phyloP scores from a whole-genome alignment of 371 early-diverging fungal species.

The Mucor piriformis region DNA sequence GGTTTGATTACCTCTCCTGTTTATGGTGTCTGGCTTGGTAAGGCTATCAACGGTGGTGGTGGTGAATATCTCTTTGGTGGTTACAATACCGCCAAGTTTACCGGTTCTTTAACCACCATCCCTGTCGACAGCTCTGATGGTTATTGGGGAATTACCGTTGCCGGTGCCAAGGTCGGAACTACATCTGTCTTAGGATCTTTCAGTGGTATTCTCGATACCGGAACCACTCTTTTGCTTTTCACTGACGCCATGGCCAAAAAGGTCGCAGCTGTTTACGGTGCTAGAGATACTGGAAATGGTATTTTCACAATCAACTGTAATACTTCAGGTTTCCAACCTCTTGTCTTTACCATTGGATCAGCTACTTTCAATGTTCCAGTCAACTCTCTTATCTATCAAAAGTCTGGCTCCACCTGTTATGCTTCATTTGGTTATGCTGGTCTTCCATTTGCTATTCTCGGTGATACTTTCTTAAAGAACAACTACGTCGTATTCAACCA shows the following conservation, averaged over 20 bases:
- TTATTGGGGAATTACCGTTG: conserved; percentile 53
- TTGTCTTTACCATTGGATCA: conserved; percentile 21
- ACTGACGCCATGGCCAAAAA: conserved; percentile 38
- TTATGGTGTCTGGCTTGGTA: conserved; percentile 36
- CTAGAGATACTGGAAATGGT: conserved; percentile 26
- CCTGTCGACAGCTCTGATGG: conserved; percentile 47
- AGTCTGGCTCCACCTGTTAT: conserved; percentile 15
- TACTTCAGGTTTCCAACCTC: conserved; percentile 19
- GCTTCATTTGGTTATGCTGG: conserved; percentile 27
- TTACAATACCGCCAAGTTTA: conserved; percentile 40
- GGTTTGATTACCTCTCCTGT: conserved; percentile 36
- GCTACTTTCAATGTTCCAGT: conserved; percentile 22
- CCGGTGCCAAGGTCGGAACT: conserved; percentile 22
- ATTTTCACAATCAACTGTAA: conserved; percentile 24
- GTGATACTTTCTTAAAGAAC: conserved; percentile 55
- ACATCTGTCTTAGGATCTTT: conserved; percentile 10
- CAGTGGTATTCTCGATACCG: conserved; percentile 61
- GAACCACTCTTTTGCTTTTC: conserved; percentile 62
- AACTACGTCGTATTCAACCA: conserved; percentile 51
- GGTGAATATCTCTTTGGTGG: conserved; percentile 56
- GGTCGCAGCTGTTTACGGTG: conserved; percentile 24
- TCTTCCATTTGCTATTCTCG: conserved; percentile 39
- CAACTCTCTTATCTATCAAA: conserved; percentile 16
- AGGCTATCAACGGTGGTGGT: conserved; percentile 34
- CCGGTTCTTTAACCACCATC: conserved; percentile 53